A percentile compares a stretch with the other conserved stretches of the same genome.
Conservation (phyloP, 768 basidiomycete genomes). For the Amylocystis lapponica region DNA sequence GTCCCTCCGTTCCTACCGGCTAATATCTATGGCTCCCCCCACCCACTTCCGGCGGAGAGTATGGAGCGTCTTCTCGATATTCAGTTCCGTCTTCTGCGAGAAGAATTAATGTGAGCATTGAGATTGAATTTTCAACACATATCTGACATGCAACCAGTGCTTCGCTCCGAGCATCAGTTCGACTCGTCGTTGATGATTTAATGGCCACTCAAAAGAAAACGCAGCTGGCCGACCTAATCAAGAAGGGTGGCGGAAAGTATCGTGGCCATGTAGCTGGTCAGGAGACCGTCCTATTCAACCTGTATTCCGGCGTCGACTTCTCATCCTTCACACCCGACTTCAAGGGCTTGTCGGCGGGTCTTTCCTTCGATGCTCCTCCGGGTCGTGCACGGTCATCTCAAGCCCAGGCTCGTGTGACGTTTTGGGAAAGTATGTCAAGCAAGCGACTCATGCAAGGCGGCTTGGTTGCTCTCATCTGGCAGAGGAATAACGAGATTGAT, state of each 20-base stretch:
- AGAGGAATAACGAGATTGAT: slow-evolving; percentile 23
- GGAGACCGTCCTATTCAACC: slow-evolving; percentile 28
- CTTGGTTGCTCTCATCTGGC: slow-evolving; percentile 57
- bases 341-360: slow-evolving; percentile 43
- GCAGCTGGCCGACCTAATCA: slow-evolving; percentile 39
- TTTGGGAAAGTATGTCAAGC: slow-evolving; percentile 57
- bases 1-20: slow-evolving; percentile 55
- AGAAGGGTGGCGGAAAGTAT: slow-evolving; percentile 55
- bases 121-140: background rate
- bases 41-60: slow-evolving; percentile 47
- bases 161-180: slow-evolving; percentile 45
- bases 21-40: slow-evolving; percentile 54
- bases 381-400: slow-evolving; percentile 42
- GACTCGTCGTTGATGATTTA: slow-evolving; percentile 44
- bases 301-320: slow-evolving; percentile 31
- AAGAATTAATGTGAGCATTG: slow-evolving; percentile 55
- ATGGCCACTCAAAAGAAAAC: slow-evolving; percentile 22
- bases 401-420: slow-evolving; percentile 36
- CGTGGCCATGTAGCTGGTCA: slow-evolving; percentile 29
- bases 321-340: slow-evolving; percentile 40
- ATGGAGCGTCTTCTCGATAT: slow-evolving; percentile 68
- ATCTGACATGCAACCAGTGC: slow-evolving; percentile 31
- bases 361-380: slow-evolving; percentile 49
- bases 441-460: slow-evolving; percentile 58
- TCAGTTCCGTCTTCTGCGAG: slow-evolving; percentile 69